These are phyloP conservation scores for Plasmodium gallinaceum DNA, from an alignment of 169 alveolate species.

Conservation along the genomic window DNA sequence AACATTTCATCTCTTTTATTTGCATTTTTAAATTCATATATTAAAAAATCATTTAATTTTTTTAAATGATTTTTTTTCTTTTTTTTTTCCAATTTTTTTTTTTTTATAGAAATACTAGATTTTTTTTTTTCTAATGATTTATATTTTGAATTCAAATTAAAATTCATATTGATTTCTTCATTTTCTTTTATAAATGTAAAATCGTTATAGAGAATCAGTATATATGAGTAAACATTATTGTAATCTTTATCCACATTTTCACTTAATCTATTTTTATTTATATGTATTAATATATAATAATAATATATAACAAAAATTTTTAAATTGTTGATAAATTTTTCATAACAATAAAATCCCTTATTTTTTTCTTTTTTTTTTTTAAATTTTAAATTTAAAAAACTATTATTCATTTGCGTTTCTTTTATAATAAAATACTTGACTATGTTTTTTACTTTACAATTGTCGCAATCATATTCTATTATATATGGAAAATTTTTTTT, in stretches of 20 bases:
- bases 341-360: slow-evolving; percentile 53
- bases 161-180: not conserved
- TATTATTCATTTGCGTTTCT: slow-evolving; percentile 49
- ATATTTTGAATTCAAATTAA: not conserved
- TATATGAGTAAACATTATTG: slow-evolving; percentile 29
- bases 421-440: slow-evolving; percentile 27
- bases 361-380: slow-evolving; percentile 57
- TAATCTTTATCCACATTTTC: slow-evolving; percentile 15
- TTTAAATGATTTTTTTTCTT: not conserved
- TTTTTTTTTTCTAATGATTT: not conserved
- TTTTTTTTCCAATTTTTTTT: not conserved
- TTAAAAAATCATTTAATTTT: slow-evolving; percentile 22
- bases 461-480: slow-evolving; percentile 48
- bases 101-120: not conserved
- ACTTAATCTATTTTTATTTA: slow-evolving; percentile 22
- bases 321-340: slow-evolving; percentile 41
- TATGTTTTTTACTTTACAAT: slow-evolving; percentile 63
- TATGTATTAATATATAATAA: slow-evolving; percentile 30
- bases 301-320: slow-evolving; percentile 51
- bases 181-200: slow-evolving; percentile 5
- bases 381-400: slow-evolving; percentile 48
- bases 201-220: slow-evolving; percentile 41
- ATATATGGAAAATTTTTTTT: not conserved
- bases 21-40: slow-evolving; percentile 47
- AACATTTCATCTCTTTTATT: slow-evolving; percentile 25